Evolutionary conservation across 208 protist genomes (phyloP).

Genomic region (Hexamita inflata): DNA sequence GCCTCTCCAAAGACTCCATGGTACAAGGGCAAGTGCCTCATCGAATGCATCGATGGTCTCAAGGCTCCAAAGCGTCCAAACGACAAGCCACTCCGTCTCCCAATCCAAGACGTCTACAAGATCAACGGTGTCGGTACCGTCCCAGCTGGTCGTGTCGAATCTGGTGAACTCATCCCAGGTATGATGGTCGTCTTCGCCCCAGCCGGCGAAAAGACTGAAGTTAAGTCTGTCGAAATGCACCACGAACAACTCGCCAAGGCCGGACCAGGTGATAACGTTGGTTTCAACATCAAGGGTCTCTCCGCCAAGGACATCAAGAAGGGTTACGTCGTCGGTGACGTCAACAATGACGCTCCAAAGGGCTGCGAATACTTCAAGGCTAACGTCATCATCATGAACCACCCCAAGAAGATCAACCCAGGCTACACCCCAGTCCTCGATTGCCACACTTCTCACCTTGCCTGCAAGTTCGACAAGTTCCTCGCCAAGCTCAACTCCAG

Average conservation of each 20-base stretch:
- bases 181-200: constrained; percentile 56
- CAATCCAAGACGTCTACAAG: constrained; percentile 84
- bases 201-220: constrained; percentile 27
- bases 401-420: constrained; percentile 43
- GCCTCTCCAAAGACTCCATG: constrained; percentile 34
- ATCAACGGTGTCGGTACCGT: constrained; percentile 80
- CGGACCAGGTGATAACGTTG: constrained; percentile 44
- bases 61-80: constrained; percentile 33
- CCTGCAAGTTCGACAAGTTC: constrained; percentile 42
- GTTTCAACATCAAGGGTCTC: constrained; percentile 39
- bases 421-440: constrained; percentile 48
- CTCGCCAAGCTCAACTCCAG: constrained; percentile 41
- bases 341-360: constrained; percentile 29
- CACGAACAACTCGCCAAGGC: constrained; percentile 34
- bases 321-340: constrained; percentile 37
- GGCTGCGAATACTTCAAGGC: constrained; percentile 35
- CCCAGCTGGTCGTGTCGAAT: constrained; percentile 70
- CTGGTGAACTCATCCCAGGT: constrained; percentile 53
- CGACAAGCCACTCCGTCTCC: constrained; percentile 39
- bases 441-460: constrained; percentile 49
- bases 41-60: constrained; percentile 27
- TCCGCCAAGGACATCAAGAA: constrained; percentile 37
- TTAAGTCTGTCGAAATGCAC: constrained; percentile 48
- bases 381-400: constrained; percentile 46
- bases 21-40: constrained; percentile 31